phyloP scores from a whole-genome alignment of 163 green algal genomes.

The Volvox carteri region DNA sequence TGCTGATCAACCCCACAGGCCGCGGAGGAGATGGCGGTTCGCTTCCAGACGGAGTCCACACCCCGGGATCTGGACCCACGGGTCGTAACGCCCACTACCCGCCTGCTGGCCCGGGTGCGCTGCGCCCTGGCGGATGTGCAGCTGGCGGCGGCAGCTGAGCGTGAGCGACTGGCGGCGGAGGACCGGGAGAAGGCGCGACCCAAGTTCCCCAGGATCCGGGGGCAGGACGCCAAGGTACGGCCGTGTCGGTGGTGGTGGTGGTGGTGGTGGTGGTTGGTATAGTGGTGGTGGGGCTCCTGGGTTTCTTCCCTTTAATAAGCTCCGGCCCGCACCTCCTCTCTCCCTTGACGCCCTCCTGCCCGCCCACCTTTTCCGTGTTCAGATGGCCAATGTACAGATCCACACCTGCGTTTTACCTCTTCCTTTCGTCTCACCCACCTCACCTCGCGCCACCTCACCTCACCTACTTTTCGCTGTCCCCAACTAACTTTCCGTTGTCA shows the following conservation, averaged over 20 bases:
- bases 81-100: constrained; percentile 48
- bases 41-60: constrained; percentile 48
- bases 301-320: too few species aligned
- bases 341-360: not conserved
- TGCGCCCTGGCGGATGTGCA: constrained; percentile 57
- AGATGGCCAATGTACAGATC: too few species aligned
- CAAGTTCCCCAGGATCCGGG: constrained; percentile 54
- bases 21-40: constrained; percentile 67
- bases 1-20: not conserved
- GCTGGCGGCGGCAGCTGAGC: constrained; percentile 53
- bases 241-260: too few species aligned
- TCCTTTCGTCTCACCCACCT: not conserved
- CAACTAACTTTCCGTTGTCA: too few species aligned
- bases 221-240: constrained; percentile 1
- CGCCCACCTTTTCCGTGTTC: too few species aligned
- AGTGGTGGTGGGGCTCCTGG: too few species aligned
- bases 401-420: too few species aligned
- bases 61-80: constrained; percentile 61
- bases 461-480: too few species aligned
- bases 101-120: constrained; percentile 59
- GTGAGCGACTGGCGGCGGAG: constrained; percentile 54
- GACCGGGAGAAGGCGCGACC: constrained; percentile 61
- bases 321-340: not conserved
- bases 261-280: too few species aligned
- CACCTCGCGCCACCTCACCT: not conserved